Evolutionary conservation across 768 basidiomycete species (phyloP).

Genomic region (Tubosaeta brunneosetosa): DNA sequence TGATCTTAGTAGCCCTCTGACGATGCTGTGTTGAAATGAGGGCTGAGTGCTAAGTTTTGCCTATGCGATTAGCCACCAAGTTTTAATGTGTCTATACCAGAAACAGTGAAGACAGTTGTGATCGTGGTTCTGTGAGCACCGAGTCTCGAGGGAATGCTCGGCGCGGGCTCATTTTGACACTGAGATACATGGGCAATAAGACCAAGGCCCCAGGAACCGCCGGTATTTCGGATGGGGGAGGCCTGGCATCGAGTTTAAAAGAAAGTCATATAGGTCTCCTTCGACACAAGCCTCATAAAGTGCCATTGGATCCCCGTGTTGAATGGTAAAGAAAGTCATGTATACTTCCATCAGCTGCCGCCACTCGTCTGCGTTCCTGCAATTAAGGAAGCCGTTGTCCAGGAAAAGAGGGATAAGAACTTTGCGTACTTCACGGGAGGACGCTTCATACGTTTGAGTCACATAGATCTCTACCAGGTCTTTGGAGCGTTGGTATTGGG

Average conservation of each 20-base stretch:
- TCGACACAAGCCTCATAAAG: conserved; percentile 34
- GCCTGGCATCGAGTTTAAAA: conserved; percentile 15
- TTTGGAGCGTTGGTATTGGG: neutral
- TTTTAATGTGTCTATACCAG: too few relatives aligned
- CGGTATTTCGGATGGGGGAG: neutral
- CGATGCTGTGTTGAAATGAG: too few relatives aligned
- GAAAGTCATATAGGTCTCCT: conserved; percentile 30
- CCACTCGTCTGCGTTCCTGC: conserved; percentile 1
- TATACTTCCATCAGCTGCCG: conserved; percentile 30
- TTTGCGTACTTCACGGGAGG: too few relatives aligned
- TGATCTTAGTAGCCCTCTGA: too few relatives aligned
- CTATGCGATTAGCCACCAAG: too few relatives aligned
- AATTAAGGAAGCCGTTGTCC: conserved; percentile 17
- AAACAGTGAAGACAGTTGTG: too few relatives aligned
- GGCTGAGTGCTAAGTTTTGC: too few relatives aligned
- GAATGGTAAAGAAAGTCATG: conserved; percentile 26
- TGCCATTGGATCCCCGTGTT: conserved; percentile 24
- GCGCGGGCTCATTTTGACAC: too few relatives aligned
- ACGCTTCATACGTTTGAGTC: too few relatives aligned
- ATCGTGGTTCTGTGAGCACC: too few relatives aligned
- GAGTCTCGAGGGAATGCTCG: too few relatives aligned
- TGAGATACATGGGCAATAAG: neutral
- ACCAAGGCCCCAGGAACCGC: neutral
- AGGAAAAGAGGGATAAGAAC: neutral
- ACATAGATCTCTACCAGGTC: too few relatives aligned